Evolutionary conservation across 2,329 filamentous ascomycete species (phyloP).

Genomic region (Stachybotrys echinatus): DNA sequence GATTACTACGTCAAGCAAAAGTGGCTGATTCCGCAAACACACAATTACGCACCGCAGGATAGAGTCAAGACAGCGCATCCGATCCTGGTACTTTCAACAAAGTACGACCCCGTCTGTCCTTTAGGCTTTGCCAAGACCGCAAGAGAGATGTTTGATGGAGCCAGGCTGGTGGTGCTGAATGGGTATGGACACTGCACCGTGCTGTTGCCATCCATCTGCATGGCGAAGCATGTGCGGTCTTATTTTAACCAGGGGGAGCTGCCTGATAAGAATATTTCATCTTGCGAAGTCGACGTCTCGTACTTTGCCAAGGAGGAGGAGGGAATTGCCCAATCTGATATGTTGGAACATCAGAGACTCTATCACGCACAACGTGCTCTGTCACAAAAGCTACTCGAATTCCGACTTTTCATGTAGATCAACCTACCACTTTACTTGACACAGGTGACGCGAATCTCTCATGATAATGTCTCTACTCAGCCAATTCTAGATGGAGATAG

Average conservation of each 20-base stretch:
- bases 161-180: slow-evolving; percentile 32
- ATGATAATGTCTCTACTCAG: too few relatives aligned
- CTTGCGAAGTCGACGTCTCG: too few relatives aligned
- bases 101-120: slow-evolving; percentile 45
- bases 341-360: too few relatives aligned
- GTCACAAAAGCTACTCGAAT: too few relatives aligned
- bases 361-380: too few relatives aligned
- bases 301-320: too few relatives aligned
- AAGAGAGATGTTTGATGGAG: slow-evolving; percentile 26
- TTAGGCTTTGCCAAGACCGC: slow-evolving; percentile 31
- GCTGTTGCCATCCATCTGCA: slow-evolving; percentile 29
- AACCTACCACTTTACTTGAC: too few relatives aligned
- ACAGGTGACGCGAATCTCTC: too few relatives aligned
- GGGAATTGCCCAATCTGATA: too few relatives aligned
- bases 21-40: slow-evolving; percentile 22
- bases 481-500: too few relatives aligned
- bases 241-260: slow-evolving; percentile 32
- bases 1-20: slow-evolving; percentile 11
- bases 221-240: slow-evolving; percentile 25
- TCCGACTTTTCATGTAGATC: too few relatives aligned
- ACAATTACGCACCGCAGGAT: slow-evolving; percentile 15
- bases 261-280: too few relatives aligned
- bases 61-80: slow-evolving; percentile 17
- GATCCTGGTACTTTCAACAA: slow-evolving; percentile 24
- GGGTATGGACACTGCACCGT: slow-evolving; percentile 38